Conservation (phyloP, 2,329 filamentous ascomycete genomes). For the Colletotrichum aenigma region DNA sequence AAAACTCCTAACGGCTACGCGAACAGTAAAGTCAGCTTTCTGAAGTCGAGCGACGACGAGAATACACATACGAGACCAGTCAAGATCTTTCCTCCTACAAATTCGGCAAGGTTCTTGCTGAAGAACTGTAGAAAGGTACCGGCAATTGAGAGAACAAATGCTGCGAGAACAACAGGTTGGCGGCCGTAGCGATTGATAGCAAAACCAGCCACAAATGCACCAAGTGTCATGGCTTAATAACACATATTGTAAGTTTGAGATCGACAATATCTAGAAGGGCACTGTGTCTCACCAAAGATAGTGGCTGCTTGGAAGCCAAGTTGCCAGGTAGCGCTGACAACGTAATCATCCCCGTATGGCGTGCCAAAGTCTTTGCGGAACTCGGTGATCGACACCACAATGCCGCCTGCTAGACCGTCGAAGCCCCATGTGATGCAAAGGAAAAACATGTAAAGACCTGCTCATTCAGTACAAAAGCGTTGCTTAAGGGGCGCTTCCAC, state of each 20-base stretch:
- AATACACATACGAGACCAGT: neutral
- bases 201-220: neutral
- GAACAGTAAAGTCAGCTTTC: neutral
- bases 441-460: constrained; percentile 20
- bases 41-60: neutral
- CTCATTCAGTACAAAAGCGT: neutral
- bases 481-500: neutral
- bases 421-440: constrained; percentile 27
- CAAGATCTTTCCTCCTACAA: neutral
- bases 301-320: constrained; percentile 42
- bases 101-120: neutral
- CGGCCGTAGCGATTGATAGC: neutral
- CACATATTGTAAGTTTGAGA: neutral
- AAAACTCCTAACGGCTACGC: neutral
- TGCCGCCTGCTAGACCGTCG: constrained; percentile 39
- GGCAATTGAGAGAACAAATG: neutral
- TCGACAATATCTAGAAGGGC: neutral
- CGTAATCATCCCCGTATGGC: constrained; percentile 35
- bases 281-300: constrained; percentile 28
- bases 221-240: neutral
- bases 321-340: constrained; percentile 42
- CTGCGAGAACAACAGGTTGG: neutral
- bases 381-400: constrained; percentile 40
- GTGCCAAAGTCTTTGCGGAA: constrained; percentile 46
- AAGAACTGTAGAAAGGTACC: neutral